phyloP scores from a whole-genome alignment of 2,329 filamentous ascomycete genomes.

The Macrophomina pseudophaseolina region DNA sequence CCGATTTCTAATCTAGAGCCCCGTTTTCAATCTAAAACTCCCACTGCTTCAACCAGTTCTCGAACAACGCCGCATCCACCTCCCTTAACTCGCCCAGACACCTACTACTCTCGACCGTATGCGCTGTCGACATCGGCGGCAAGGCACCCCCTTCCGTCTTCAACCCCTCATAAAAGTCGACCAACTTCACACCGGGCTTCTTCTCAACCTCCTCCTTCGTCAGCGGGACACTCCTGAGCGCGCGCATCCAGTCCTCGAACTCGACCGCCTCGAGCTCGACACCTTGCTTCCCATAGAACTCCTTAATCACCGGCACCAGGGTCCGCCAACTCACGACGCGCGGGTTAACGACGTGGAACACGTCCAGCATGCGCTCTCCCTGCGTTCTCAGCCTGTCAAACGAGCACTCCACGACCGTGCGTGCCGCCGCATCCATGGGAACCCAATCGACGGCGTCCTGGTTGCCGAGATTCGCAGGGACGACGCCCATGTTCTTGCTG shows the following conservation, averaged over 20 bases:
- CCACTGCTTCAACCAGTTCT: slow-evolving; percentile 25
- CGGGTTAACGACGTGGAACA: slow-evolving; percentile 28
- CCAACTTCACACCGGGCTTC: slow-evolving; percentile 29
- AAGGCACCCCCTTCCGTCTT: slow-evolving; percentile 7
- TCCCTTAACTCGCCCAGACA: slow-evolving; percentile 8
- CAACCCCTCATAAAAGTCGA: slow-evolving; percentile 29
- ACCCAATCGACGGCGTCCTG: slow-evolving; percentile 36
- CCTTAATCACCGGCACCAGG: slow-evolving; percentile 21
- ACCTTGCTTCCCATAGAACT: not conserved
- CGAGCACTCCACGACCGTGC: slow-evolving; percentile 13
- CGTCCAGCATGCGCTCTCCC: not conserved
- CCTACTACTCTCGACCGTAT: slow-evolving; percentile 6
- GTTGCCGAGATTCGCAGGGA: slow-evolving; percentile 31
- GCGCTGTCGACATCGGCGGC: slow-evolving; percentile 16
- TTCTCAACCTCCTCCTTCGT: slow-evolving; percentile 23
- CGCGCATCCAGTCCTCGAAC: slow-evolving; percentile 25
- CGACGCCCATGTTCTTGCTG: slow-evolving; percentile 30
- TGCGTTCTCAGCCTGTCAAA: not conserved
- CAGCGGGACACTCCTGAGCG: slow-evolving; percentile 24
- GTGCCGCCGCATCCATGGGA: slow-evolving; percentile 27
- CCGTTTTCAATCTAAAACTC: not conserved
- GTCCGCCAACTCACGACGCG: slow-evolving; percentile 22
- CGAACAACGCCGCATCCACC: slow-evolving; percentile 23
- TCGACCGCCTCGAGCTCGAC: not conserved
- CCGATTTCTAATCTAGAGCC: too few species aligned